These are phyloP conservation scores for Cyberlindnera saturnus DNA, from an alignment of 805 yeast species.

Conservation along the genomic window DNA sequence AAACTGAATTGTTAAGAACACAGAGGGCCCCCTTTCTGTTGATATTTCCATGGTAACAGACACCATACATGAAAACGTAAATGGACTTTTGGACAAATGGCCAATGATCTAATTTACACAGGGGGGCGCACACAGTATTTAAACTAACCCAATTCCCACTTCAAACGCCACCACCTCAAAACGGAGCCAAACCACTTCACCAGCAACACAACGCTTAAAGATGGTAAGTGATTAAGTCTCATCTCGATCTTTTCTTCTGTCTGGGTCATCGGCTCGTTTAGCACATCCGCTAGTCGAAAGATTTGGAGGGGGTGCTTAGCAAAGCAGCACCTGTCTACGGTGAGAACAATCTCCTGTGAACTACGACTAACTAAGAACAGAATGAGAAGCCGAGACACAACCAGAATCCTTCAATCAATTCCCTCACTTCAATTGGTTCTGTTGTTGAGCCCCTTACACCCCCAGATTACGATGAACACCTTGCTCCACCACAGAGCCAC, in stretches of 20 bases:
- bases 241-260: background rate
- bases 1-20: background rate
- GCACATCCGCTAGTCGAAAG: no score
- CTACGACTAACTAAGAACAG: slow-evolving; percentile 8
- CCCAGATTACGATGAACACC: slow-evolving; percentile 29
- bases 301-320: no score
- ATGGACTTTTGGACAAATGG: slow-evolving; percentile 1
- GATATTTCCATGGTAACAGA: slow-evolving; percentile 19
- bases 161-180: background rate
- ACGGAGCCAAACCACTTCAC: background rate
- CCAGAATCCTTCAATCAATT: slow-evolving; percentile 27
- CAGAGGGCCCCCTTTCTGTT: slow-evolving; percentile 6
- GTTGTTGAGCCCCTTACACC: slow-evolving; percentile 49
- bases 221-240: slow-evolving; percentile 4
- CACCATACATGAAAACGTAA: slow-evolving; percentile 11
- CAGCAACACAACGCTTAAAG: background rate
- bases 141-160: slow-evolving; percentile 8
- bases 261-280: no score
- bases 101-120: slow-evolving; percentile 3
- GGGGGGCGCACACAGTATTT: slow-evolving; percentile 8
- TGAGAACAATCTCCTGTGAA: background rate
- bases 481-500: slow-evolving; percentile 13
- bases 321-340: no score
- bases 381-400: slow-evolving; percentile 19
- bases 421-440: slow-evolving; percentile 36